Evolutionary conservation across 202 grass and related monocot genomes (phyloP), one percentile per base, ranked within the genome.

Genomic region (Zoysia matrella): DNA sequence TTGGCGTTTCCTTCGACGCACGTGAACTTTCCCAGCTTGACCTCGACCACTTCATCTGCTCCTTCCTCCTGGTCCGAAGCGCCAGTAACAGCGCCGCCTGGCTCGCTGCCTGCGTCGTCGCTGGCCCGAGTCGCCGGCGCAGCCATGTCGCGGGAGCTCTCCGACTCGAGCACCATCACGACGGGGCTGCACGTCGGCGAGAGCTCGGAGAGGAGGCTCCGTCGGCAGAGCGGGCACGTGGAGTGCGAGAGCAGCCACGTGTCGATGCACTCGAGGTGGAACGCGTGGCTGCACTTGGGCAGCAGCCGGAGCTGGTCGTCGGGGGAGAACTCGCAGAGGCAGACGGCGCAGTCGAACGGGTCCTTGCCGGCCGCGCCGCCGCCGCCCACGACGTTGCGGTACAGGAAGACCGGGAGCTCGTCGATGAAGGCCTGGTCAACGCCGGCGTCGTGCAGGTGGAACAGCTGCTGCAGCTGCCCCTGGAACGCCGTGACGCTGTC

Each of bases 341-440:
- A 30, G 22, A 30, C 22, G 22, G 89, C 12, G 76, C 96, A 99
- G 79, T 99, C 96, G 72, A 99, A 95, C 2, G 96, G 91, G 2
- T 99, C 96, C 82, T 95, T 95, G 30, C 78, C 74, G 3, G 9
- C 56, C 0, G 51, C 72, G 6, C 22, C 22, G 22, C 0, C 46
- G 68, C 47, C 71, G 51, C 80, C 91, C 1, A 99, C 78, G 54
- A 99, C 89, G 72, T 92, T 77, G 30, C 70, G 60, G 89, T 99
- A 99, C 11, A 87, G 61, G 88, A 99, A 96, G 5, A 99, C 92
- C 0, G 93, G 96, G 62, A 99, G 91, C n/a, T 83, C 83, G 80
- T 95, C 96, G 65, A 99, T 99, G 87, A 99, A 99, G 71, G 93
- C 86, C 86, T 99, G 96, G 83, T 99, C 91, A 0, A 99, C 89